phyloP scores from a whole-genome alignment of 2,329 filamentous ascomycete genomes.

The Aspergillus carbonarius region DNA sequence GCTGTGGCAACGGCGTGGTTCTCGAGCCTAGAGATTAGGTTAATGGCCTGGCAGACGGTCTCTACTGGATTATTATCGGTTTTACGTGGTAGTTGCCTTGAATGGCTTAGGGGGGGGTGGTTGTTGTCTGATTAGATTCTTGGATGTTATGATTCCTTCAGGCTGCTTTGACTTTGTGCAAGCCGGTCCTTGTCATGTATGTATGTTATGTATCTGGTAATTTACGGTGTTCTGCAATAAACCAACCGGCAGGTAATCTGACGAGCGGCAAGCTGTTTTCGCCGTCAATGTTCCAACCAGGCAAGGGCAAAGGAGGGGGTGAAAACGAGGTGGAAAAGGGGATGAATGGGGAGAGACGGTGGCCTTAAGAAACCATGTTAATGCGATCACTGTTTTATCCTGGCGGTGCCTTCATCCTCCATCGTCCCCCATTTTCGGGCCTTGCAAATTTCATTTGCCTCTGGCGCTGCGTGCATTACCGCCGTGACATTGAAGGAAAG shows the following conservation, averaged over 20 bases:
- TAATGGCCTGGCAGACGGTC: neutral
- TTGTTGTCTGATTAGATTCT: neutral
- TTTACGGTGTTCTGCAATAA: neutral
- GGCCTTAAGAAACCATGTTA: neutral
- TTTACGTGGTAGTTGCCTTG: neutral
- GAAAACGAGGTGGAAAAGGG: neutral
- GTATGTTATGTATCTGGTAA: neutral
- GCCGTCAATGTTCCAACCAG: neutral
- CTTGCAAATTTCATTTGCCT: slow-evolving; percentile 7
- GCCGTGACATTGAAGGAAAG: slow-evolving; percentile 11
- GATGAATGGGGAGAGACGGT: neutral
- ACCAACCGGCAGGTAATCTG: neutral
- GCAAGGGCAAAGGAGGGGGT: neutral
- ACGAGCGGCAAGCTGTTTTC: neutral
- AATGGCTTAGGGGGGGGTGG: neutral
- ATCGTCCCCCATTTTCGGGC: slow-evolving; percentile 3
- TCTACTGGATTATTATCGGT: neutral
- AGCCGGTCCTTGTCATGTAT: neutral
- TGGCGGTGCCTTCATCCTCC: neutral
- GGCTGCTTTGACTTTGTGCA: neutral
- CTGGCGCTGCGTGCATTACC: slow-evolving; percentile 2
- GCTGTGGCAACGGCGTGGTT: slow-evolving; percentile 14
- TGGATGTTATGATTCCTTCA: neutral
- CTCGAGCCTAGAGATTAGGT: slow-evolving; percentile 11
- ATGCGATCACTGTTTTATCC: neutral